Conservation (phyloP, 805 yeast genomes). For the Candida boleticola region DNA sequence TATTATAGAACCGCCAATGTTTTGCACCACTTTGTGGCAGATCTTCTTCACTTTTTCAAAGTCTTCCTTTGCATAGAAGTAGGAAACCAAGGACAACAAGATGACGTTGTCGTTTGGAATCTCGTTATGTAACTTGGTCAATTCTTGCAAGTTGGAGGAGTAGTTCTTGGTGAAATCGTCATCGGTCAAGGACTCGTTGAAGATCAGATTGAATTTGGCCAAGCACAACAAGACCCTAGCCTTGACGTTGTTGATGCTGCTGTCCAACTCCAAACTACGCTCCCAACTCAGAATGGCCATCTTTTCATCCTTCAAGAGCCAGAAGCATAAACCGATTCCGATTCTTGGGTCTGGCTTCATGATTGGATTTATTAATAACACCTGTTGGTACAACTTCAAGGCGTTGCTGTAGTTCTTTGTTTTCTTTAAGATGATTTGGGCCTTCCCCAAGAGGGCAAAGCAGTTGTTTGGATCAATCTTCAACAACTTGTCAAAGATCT, state of each 20-base stretch:
- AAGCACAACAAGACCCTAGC: slow-evolving; percentile 67
- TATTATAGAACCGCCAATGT: slow-evolving; percentile 20
- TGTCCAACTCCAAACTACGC: slow-evolving; percentile 64
- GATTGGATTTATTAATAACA: slow-evolving; percentile 71
- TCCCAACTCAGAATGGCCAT: slow-evolving; percentile 84
- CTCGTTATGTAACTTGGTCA: slow-evolving; percentile 34
- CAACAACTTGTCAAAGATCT: slow-evolving; percentile 61
- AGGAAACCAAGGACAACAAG: slow-evolving; percentile 65
- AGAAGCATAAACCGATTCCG: slow-evolving; percentile 92
- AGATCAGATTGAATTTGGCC: slow-evolving; percentile 63
- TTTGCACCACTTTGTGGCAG: slow-evolving; percentile 45
- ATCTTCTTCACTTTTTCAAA: slow-evolving; percentile 56
- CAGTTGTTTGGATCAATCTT: slow-evolving; percentile 58
- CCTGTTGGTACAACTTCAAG: slow-evolving; percentile 79
- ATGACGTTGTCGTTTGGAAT: slow-evolving; percentile 57
- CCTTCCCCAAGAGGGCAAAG: slow-evolving; percentile 79
- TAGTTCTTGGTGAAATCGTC: slow-evolving; percentile 63
- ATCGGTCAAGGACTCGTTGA: slow-evolving; percentile 54
- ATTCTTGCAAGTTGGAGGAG: slow-evolving; percentile 53
- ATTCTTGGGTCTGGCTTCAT: slow-evolving; percentile 88
- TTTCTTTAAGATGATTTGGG: slow-evolving; percentile 71
- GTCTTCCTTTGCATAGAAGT: slow-evolving; percentile 67
- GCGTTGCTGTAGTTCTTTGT: slow-evolving; percentile 68
- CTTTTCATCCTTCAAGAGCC: slow-evolving; percentile 77
- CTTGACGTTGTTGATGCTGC: slow-evolving; percentile 46